Evolutionary conservation across 2,329 filamentous ascomycete species (phyloP).

Genomic region (Fonsecaea monophora): DNA sequence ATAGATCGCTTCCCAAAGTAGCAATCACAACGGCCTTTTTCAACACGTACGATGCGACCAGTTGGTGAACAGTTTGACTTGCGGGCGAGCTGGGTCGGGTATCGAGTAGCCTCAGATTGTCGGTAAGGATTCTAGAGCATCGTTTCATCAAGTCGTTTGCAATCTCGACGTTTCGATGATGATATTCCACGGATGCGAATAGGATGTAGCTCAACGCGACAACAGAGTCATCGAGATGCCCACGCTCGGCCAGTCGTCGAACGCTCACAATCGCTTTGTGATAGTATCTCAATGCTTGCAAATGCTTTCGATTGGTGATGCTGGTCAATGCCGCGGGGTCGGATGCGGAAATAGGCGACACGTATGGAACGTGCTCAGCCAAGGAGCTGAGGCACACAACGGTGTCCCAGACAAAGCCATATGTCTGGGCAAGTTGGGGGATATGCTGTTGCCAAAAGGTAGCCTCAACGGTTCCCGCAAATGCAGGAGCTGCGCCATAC

Average conservation of each 20-base stretch:
- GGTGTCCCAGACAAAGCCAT: constrained; percentile 33
- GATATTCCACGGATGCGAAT: constrained; percentile 34
- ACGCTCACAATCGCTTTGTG: constrained; percentile 30
- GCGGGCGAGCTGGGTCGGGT: constrained; percentile 4
- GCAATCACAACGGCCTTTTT: constrained; percentile 28
- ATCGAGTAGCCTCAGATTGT: constrained; percentile 16
- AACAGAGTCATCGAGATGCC: constrained; percentile 29
- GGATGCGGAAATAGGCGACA: constrained; percentile 6
- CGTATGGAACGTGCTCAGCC: constrained; percentile 30
- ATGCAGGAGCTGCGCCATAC: constrained; percentile 25
- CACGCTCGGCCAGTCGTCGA: constrained; percentile 18
- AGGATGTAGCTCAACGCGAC: constrained; percentile 32
- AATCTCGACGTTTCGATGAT: constrained; percentile 31
- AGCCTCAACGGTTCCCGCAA: constrained; percentile 28
- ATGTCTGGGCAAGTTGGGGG: constrained; percentile 29
- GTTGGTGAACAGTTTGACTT: constrained; percentile 23
- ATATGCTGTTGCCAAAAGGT: constrained; percentile 33
- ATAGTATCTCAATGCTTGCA: constrained; percentile 31
- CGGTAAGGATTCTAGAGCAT: constrained; percentile 21
- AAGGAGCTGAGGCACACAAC: constrained; percentile 30
- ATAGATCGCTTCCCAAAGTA: constrained; percentile 23
- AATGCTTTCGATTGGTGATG: constrained; percentile 27
- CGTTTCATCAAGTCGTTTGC: constrained; percentile 27
- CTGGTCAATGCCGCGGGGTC: constrained; percentile 2
- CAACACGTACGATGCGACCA: constrained; percentile 31